Base-by-base conservation (phyloP, 305 asterid genomes). In the Nicotiana rustica region DNA sequence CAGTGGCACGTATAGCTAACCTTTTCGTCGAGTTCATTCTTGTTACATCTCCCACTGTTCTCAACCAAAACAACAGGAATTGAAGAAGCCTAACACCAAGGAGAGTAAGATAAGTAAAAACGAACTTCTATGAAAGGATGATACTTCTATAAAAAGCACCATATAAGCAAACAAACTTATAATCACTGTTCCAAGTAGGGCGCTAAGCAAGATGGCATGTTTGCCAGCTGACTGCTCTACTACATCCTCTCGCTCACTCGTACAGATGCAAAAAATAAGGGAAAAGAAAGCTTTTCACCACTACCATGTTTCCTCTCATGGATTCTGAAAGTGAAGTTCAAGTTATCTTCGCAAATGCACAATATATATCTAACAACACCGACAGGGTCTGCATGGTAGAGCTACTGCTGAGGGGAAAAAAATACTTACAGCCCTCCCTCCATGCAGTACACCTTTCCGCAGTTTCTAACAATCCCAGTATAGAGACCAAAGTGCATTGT, bases 21-120 rank as follows among this genome's bases (percentile, higher is more conserved):
- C 99, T 94, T 96, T 88, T 94, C 99, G n/a, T 94, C 97, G 17
- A 70, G 44, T 59, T 96, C 97, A 73, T 96, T 96, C 95, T 94
- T 96, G 91, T 86, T 88, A 82, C 99, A 96, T 86, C 99, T 93
- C 82, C 97, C 97, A 49, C 98, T 96, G 88, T 96, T 96, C 91
- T 96, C 99, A 85, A 92, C 98, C 90, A 95, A 88, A 82, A 92
- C 98, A 82, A 96, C 89, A 9, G 98, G 93, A 82, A 94, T 85
- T 3, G 84, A 85, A 80, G 81, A 87, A 38, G 65, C 80, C 80
- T 75, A 55, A 75, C 61, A 75, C 47, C 80, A 75, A 52, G 7
- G 10, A 8, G 17, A 52, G 79, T 13, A 13, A 3, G 47, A 75
- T 52, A 25, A 52, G 79, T 25, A 73, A 73, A 69, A 71, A 21